Evolutionary conservation across 1,139 yeast genomes (phyloP), one percentile per base, ranked within the genome.

Genomic region (Blastobotrys indianensis): DNA sequence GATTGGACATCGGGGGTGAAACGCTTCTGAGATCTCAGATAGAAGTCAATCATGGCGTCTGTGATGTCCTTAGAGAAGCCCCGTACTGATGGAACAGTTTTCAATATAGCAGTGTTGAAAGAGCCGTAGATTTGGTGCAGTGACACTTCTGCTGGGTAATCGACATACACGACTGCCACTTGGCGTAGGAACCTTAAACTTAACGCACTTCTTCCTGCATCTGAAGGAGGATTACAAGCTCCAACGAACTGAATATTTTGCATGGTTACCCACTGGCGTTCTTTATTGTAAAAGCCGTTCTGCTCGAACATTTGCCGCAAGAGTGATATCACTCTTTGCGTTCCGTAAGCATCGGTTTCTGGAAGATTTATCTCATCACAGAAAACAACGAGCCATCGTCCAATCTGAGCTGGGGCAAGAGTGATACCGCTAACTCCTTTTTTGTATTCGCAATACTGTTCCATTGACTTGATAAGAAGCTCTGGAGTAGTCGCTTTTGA

Each of bases 291-390:
- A 59, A 88, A 90, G 0, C 97, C 97, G 1, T 70, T 64, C 31
- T 75, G 76, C 54, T 85, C 94, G 9, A 86, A 68, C 65, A 92
- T 63, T 56, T 85, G 94, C 43, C 97, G 75, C 47, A 92, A 62
- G 38, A 90, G 75, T 0, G 85, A 74, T n/a, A 87, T 80, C 0
- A 83, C 85, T 1, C 72, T 68, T 54, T 88, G 96, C 0, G 94
- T 77, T 0, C 87, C 95, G 62, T 77, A 87, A n/a, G 65, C 64
- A 60, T 90, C 97, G 5, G 67, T 60, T 1, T 76, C 76, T 0
- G 97, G 97, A 31, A 92, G 70, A 58, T 92, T 92, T 49, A 92
- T 78, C 61, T 92, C 98, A 64, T 92, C 98, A 60, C 96, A 88
- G 61, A 92, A 92, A 1, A 88, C 74, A 1, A 88, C 94, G 8